Percentiles rank a stretch among this genome's conserved stretches.
phyloP scores from a whole-genome alignment of 2,329 filamentous ascomycete species.

The Cladorrhinum sp. region DNA sequence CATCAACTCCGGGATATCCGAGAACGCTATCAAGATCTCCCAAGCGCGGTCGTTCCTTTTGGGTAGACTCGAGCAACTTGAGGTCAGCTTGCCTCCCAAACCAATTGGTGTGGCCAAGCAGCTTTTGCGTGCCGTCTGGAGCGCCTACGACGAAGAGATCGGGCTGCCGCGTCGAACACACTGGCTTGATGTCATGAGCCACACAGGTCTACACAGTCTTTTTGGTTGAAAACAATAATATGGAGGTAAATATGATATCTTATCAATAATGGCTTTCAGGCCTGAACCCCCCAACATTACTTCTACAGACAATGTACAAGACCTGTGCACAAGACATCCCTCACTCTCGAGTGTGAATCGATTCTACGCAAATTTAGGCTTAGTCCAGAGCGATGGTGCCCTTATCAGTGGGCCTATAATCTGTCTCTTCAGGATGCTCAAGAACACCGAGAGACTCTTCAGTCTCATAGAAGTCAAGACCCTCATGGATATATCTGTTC shows the following conservation, averaged over 20 bases:
- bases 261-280: neutral
- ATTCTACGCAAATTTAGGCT: neutral
- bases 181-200: conserved; percentile 43
- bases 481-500: conserved; percentile 42
- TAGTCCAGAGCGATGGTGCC: conserved; percentile 22
- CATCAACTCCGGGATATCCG: conserved; percentile 11
- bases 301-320: neutral
- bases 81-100: conserved; percentile 40
- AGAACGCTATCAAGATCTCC: conserved; percentile 34
- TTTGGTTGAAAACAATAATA: conserved; percentile 24
- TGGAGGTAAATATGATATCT: neutral
- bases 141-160: conserved; percentile 39
- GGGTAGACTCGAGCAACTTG: conserved; percentile 37
- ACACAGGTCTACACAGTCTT: conserved; percentile 27
- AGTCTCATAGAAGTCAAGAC: conserved; percentile 50
- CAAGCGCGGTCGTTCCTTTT: conserved; percentile 40
- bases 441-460: conserved; percentile 43
- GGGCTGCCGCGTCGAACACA: conserved; percentile 35
- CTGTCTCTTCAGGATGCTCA: conserved; percentile 27
- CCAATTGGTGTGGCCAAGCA: conserved; percentile 43
- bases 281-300: neutral
- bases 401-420: conserved; percentile 24
- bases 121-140: conserved; percentile 41
- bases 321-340: neutral
- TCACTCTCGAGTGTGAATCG: neutral